Evolutionary conservation across 257 asterid species (phyloP).

Genomic region (Nicotiana tomentosiformis): DNA sequence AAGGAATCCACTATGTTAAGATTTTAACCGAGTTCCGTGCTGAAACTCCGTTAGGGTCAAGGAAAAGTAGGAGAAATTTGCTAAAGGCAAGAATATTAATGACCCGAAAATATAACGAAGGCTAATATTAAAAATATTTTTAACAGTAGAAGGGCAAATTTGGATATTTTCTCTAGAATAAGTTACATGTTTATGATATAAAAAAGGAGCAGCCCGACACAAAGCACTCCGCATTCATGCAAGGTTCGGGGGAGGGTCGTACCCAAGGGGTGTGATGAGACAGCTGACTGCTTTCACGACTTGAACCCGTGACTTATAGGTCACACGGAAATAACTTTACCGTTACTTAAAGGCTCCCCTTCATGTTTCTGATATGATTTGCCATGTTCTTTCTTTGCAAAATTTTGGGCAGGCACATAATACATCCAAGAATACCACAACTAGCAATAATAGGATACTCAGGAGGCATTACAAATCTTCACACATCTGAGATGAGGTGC

Average conservation of each 20-base stretch:
- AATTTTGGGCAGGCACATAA: slow-evolving; percentile 38
- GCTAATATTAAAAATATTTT: not conserved
- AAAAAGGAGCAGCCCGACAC: too few relatives aligned
- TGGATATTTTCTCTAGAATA: not conserved
- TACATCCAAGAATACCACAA: slow-evolving; percentile 71
- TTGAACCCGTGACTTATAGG: too few relatives aligned
- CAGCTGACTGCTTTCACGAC: too few relatives aligned
- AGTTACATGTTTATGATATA: not conserved
- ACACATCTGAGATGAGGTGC: slow-evolving; percentile 26
- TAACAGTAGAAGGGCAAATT: not conserved
- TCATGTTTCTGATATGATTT: not conserved
- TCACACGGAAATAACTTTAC: too few relatives aligned
- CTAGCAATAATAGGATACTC: slow-evolving; percentile 59
- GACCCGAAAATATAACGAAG: not conserved
- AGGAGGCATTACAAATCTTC: slow-evolving; percentile 39
- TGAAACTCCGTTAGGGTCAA: not conserved
- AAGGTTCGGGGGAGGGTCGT: accelerated
- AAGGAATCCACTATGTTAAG: too few relatives aligned
- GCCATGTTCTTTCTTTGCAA: not conserved
- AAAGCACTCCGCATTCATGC: too few relatives aligned
- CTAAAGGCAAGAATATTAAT: not conserved
- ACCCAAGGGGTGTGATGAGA: too few relatives aligned
- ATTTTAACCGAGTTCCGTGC: not conserved
- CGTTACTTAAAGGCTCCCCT: too few relatives aligned
- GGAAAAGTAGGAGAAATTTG: too few relatives aligned